phyloP scores from a whole-genome alignment of 1,139 yeast genomes.

The Scheffersomyces quercinus region DNA sequence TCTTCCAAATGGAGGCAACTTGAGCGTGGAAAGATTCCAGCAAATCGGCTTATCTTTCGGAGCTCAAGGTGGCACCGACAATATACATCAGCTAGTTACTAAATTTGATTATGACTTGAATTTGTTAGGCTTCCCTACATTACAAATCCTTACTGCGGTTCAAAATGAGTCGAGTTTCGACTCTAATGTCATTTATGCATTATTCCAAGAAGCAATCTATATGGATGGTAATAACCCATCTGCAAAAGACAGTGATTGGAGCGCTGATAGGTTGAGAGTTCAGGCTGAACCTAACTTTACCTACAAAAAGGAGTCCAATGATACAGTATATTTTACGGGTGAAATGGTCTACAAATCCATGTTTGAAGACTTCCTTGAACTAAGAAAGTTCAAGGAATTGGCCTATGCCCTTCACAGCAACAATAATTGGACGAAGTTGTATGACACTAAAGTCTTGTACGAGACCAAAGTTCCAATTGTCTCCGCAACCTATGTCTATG shows the following conservation, averaged over 20 bases:
- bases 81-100: slow-evolving; percentile 43
- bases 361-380: slow-evolving; percentile 48
- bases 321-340: slow-evolving; percentile 51
- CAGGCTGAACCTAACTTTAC: slow-evolving; percentile 28
- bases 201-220: slow-evolving; percentile 60
- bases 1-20: slow-evolving; percentile 52
- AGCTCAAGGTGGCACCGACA: slow-evolving; percentile 49
- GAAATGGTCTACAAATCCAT: slow-evolving; percentile 58
- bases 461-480: slow-evolving; percentile 49
- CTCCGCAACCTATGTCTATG: slow-evolving; percentile 51
- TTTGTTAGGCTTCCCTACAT: slow-evolving; percentile 34
- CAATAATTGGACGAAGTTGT: slow-evolving; percentile 43
- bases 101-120: slow-evolving; percentile 40
- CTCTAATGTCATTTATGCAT: slow-evolving; percentile 53
- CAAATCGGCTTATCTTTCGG: slow-evolving; percentile 54
- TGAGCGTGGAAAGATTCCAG: slow-evolving; percentile 54
- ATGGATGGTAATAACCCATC: slow-evolving; percentile 35
- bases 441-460: slow-evolving; percentile 34
- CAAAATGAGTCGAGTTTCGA: slow-evolving; percentile 45
- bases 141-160: slow-evolving; percentile 30
- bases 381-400: slow-evolving; percentile 39
- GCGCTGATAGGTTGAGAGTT: slow-evolving; percentile 45
- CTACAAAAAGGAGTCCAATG: slow-evolving; percentile 13
- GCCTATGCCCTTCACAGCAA: slow-evolving; percentile 44
- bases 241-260: slow-evolving; percentile 30